Percentiles rank a stretch among this genome's conserved stretches.
phyloP scores from a whole-genome alignment of 768 basidiomycete genomes.

The Dioszegia aurantiaca region DNA sequence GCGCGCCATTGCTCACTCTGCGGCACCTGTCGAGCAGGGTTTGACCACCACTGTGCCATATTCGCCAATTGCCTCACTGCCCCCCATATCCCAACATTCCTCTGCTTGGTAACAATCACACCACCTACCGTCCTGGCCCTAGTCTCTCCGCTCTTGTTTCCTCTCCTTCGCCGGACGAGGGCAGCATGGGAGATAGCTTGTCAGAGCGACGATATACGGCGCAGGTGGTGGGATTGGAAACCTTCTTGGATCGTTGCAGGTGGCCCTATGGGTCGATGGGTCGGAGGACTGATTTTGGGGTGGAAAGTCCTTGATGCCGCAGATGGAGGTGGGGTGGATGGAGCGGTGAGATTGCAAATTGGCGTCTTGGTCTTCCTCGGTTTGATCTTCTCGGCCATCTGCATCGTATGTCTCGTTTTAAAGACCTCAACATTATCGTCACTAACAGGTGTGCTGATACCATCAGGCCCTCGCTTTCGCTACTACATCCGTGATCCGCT shows the following conservation, averaged over 20 bases:
- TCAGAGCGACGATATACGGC: constrained; percentile 9
- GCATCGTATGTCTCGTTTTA: constrained; percentile 25
- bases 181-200: constrained; percentile 16
- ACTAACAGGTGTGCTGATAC: background rate
- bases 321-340: constrained; percentile 17
- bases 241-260: constrained; percentile 35
- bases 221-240: constrained; percentile 36
- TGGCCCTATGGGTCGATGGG: constrained; percentile 40
- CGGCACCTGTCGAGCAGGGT: constrained; percentile 47
- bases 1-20: constrained; percentile 52
- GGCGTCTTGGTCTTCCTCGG: constrained; percentile 30
- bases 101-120: constrained; percentile 40
- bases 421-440: background rate
- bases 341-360: constrained; percentile 18
- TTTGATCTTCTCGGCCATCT: constrained; percentile 25
- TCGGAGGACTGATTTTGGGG: constrained; percentile 33
- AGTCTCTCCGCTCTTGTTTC: constrained; percentile 26
- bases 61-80: constrained; percentile 51
- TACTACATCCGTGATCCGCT: constrained; percentile 22
- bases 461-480: constrained; percentile 29
- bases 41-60: constrained; percentile 54
- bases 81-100: constrained; percentile 41
- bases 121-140: constrained; percentile 37
- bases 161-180: constrained; percentile 22
- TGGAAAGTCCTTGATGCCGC: constrained; percentile 34